Conservation (phyloP, 1,284 basidiomycete species). For the Trichosporon sp. region DNA sequence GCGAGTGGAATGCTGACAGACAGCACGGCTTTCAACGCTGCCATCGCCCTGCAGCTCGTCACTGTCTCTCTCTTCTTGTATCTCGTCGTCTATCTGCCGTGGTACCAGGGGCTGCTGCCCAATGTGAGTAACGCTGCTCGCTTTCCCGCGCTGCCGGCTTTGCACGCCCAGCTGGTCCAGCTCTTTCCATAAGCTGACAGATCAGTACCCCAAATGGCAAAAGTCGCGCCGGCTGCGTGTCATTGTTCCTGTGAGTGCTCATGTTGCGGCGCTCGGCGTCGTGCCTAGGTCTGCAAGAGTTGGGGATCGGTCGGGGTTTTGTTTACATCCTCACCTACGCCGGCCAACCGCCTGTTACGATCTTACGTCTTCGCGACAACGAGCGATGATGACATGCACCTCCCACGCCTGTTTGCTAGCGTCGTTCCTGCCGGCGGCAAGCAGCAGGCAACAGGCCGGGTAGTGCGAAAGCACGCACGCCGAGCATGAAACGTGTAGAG, state of each 20-base stretch:
- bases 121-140: conserved; percentile 32
- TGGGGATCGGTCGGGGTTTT: neutral
- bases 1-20: too few species aligned
- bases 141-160: neutral
- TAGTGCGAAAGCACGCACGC: too few species aligned
- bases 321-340: neutral
- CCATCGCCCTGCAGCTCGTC: conserved; percentile 23
- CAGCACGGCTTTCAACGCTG: conserved; percentile 12
- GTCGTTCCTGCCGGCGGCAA: neutral
- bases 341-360: neutral
- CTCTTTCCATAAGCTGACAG: conserved; percentile 1
- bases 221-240: conserved; percentile 39
- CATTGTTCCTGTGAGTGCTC: conserved; percentile 38
- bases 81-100: conserved; percentile 45
- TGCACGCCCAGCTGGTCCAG: neutral
- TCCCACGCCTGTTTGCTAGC: neutral
- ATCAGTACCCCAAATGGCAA: conserved; percentile 46
- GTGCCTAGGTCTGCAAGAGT: neutral
- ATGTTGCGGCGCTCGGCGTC: neutral
- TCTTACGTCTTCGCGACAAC: too few species aligned
- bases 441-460: too few species aligned
- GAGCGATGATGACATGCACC: neutral
- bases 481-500: too few species aligned
- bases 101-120: conserved; percentile 44
- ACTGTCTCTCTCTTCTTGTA: conserved; percentile 47